A percentile compares a stretch with the other conserved stretches of the same genome.
Conservation (phyloP, 2,329 filamentous ascomycete species). For the Ascomycota sp. region DNA sequence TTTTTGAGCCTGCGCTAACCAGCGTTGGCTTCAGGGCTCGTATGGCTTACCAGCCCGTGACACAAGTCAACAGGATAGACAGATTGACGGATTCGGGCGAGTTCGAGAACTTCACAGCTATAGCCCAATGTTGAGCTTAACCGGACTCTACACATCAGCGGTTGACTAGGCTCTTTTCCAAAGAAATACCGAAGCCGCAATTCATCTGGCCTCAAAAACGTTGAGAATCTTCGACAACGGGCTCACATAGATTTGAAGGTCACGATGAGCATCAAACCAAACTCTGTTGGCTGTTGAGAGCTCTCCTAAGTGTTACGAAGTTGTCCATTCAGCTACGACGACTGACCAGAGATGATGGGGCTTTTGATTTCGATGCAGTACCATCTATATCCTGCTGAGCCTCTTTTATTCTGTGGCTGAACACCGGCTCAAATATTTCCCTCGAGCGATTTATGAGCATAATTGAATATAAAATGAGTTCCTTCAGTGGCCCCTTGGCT, state of each 20-base stretch:
- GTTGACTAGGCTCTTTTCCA: conserved; percentile 6
- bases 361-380: conserved; percentile 8
- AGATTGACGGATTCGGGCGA: neutral
- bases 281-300: conserved; percentile 5
- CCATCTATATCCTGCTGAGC: conserved; percentile 5
- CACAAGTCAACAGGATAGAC: neutral
- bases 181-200: conserved; percentile 6
- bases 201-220: conserved; percentile 4
- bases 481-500: neutral
- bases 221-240: conserved; percentile 2
- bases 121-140: conserved; percentile 4
- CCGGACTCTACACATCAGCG: conserved; percentile 6
- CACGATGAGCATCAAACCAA: conserved; percentile 8
- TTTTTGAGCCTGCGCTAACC: no score
- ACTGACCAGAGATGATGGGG: conserved; percentile 4
- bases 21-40: no score
- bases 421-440: neutral
- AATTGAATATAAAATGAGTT: neutral
- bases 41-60: no score
- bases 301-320: conserved; percentile 6
- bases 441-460: conserved; percentile 1
- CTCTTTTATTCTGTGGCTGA: neutral
- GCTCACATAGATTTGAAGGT: conserved; percentile 9
- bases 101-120: neutral
- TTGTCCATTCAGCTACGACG: conserved; percentile 4